Evolutionary conservation across 2,329 filamentous ascomycete species (phyloP).

Genomic region (Nothophoma quercina): DNA sequence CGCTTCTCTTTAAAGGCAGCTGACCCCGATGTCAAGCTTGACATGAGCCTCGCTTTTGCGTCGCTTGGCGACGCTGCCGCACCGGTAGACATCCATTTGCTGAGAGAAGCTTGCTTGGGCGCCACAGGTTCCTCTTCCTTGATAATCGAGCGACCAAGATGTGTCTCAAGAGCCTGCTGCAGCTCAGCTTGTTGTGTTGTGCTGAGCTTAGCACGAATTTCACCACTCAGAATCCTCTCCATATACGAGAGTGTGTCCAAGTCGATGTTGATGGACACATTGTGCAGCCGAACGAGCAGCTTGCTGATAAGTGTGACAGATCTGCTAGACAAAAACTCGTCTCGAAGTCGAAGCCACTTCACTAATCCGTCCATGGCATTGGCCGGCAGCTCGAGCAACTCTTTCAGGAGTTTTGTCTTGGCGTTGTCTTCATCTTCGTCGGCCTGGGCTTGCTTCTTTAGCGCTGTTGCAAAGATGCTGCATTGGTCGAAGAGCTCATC

Average conservation of each 20-base stretch:
- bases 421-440: slow-evolving; percentile 48
- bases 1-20: slow-evolving; percentile 40
- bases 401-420: slow-evolving; percentile 52
- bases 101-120: slow-evolving; percentile 52
- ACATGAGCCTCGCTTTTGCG: slow-evolving; percentile 39
- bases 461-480: slow-evolving; percentile 77
- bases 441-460: slow-evolving; percentile 53
- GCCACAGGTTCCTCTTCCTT: slow-evolving; percentile 46
- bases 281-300: slow-evolving; percentile 80
- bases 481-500: slow-evolving; percentile 86
- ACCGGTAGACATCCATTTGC: slow-evolving; percentile 50
- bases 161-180: slow-evolving; percentile 65
- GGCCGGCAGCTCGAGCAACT: slow-evolving; percentile 70
- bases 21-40: slow-evolving; percentile 37
- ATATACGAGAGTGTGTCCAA: slow-evolving; percentile 67
- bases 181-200: slow-evolving; percentile 86
- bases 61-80: slow-evolving; percentile 26
- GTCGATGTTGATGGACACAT: slow-evolving; percentile 76
- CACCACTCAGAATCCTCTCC: slow-evolving; percentile 69
- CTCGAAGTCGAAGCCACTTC: slow-evolving; percentile 89
- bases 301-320: slow-evolving; percentile 85
- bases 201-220: slow-evolving; percentile 79
- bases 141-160: slow-evolving; percentile 50
- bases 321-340: slow-evolving; percentile 82
- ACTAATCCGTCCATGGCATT: slow-evolving; percentile 73